Conservation (phyloP, 2,329 filamentous ascomycete species). For the Tympanopsis confertula region DNA sequence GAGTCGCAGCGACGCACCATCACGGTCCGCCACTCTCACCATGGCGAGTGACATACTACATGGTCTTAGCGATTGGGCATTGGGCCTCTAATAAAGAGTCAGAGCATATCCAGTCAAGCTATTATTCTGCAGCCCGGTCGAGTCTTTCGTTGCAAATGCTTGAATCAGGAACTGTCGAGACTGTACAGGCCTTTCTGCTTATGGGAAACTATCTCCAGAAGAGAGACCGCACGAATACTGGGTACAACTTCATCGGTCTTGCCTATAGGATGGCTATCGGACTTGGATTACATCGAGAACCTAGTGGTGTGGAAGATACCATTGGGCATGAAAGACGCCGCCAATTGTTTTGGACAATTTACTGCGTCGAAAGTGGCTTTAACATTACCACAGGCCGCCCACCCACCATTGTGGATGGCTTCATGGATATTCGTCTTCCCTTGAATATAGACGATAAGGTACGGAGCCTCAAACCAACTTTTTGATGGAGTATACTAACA, state of each 20-base stretch:
- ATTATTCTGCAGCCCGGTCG: constrained; percentile 15
- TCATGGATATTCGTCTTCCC: constrained; percentile 27
- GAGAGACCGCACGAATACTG: constrained; percentile 35
- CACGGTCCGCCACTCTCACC: constrained; percentile 3
- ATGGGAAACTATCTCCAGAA: constrained; percentile 37
- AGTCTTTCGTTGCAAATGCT: constrained; percentile 27
- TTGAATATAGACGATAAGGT: constrained; percentile 30
- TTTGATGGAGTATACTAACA: constrained; percentile 2
- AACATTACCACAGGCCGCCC: constrained; percentile 34
- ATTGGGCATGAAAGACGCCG: constrained; percentile 20
- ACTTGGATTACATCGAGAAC: constrained; percentile 35
- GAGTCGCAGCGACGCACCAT: constrained; percentile 8
- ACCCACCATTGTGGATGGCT: constrained; percentile 24
- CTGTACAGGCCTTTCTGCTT: constrained; percentile 31
- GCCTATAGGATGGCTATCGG: constrained; percentile 36
- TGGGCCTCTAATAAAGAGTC: constrained; percentile 14
- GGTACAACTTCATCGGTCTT: constrained; percentile 38
- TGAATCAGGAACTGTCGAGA: constrained; percentile 29
- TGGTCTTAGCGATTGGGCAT: constrained; percentile 23
- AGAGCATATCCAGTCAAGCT: constrained; percentile 3
- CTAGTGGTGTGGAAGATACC: constrained; percentile 17
- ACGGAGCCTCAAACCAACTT: constrained; percentile 1
- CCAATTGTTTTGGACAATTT: constrained; percentile 24
- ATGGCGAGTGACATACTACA: constrained; percentile 12
- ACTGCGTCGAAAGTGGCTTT: constrained; percentile 32